Base-by-base conservation (phyloP, 2,329 filamentous ascomycete species). In the Orbilia ellipsospora region DNA sequence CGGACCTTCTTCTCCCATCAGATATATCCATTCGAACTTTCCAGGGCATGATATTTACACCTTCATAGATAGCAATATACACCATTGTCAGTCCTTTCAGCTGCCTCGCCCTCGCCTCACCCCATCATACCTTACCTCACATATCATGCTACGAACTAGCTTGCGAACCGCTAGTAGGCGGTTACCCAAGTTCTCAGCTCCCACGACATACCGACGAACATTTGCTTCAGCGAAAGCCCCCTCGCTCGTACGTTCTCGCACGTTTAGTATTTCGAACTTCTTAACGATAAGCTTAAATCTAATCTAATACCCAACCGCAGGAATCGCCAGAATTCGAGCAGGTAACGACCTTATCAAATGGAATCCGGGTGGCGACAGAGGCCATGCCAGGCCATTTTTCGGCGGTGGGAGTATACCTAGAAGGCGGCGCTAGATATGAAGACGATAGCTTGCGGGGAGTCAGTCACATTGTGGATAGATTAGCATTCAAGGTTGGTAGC, bases 371-470 rank as follows among this genome's bases (percentile, higher is more conserved):
- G 73, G 95, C 95, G 23, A 97, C 94, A 52, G 95, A 99, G 82
- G 93, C 94, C 68, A 87, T 98, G 10, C 94, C 94, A 0, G 95
- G 95, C 50, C 94, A 94, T 79, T 99, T 99, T 83, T 92, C 94
- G 2, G 95, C 93, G 60, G 91, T 99, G 15, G 95, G 95, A 52
- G 93, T 98, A 77, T 99, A 97, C 84, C 89, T 99, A 81, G 94
- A 98, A 82, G 93, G 93, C 31, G 95, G 95, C 15, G 98, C 95
- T 65, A 89, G 95, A 78, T 98, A 95, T 84, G 95, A 99, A 83
- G 94, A 92, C 81, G 87, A 90, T 50, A 89, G 89, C 56, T 85
- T 99, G 65, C 90, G 92, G 73, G 95, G 95, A 52, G 92, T 96
- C 28, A 97, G 93, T 82, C 95, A 99, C 83, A 96, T 99, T 79